Conservation (phyloP, 2,329 filamentous ascomycete genomes). For the Pseudohalonectria lignicola region DNA sequence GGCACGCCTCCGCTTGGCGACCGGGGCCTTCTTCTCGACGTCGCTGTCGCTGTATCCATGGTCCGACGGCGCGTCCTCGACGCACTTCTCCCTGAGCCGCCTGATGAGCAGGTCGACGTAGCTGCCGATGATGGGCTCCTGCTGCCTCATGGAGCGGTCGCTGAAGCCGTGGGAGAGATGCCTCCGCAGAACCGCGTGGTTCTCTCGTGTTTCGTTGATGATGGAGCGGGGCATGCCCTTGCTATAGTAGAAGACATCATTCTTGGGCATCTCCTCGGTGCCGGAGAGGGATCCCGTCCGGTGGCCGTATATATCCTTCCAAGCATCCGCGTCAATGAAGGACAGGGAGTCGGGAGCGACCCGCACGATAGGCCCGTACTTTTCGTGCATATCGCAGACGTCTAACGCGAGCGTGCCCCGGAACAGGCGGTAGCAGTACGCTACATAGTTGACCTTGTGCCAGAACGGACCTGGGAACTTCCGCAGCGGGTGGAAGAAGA, state of each 20-base stretch:
- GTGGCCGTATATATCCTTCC: slow-evolving; percentile 26
- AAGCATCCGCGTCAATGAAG: slow-evolving; percentile 19
- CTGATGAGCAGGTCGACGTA: slow-evolving; percentile 24
- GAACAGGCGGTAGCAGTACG: slow-evolving; percentile 2
- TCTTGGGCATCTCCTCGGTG: slow-evolving; percentile 8
- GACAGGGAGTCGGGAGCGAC: slow-evolving; percentile 28
- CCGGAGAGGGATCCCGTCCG: slow-evolving; percentile 5
- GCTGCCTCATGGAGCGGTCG: slow-evolving; percentile 24
- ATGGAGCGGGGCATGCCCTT: slow-evolving; percentile 3
- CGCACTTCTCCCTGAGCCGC: slow-evolving; percentile 15
- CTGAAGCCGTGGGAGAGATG: slow-evolving; percentile 28
- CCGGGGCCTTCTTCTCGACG: not conserved
- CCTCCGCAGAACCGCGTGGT: slow-evolving; percentile 20
- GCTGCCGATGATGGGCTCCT: slow-evolving; percentile 25
- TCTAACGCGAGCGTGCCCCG: slow-evolving; percentile 9
- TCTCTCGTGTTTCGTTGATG: slow-evolving; percentile 10
- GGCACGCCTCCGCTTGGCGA: not conserved
- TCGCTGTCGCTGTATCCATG: too few relatives aligned
- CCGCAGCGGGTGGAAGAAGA: slow-evolving; percentile 7
- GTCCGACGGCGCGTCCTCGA: too few relatives aligned
- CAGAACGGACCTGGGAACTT: slow-evolving; percentile 7
- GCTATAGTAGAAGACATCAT: slow-evolving; percentile 4
- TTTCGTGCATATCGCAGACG: slow-evolving; percentile 6
- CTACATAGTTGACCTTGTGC: not conserved
- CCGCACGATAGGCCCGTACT: slow-evolving; percentile 28